Conservation (phyloP, 2,329 filamentous ascomycete genomes). For the Colletotrichum neosansevieriae region DNA sequence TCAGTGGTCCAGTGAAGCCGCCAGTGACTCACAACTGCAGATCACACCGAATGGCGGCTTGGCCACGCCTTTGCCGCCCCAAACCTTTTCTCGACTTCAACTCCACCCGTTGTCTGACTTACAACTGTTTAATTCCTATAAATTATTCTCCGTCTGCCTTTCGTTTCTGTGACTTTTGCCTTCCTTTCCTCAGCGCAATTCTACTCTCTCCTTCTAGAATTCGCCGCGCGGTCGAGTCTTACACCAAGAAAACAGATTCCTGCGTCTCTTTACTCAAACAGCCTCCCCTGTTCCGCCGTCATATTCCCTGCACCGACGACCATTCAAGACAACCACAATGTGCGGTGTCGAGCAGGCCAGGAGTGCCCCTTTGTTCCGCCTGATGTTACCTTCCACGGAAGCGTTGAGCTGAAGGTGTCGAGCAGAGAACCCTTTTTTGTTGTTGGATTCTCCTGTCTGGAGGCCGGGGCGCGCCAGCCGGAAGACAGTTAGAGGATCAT, state of each 20-base stretch:
- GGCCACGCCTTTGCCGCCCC: slow-evolving; percentile 30
- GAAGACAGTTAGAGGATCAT: slow-evolving; percentile 26
- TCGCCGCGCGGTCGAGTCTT: slow-evolving; percentile 39
- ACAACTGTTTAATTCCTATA: slow-evolving; percentile 29
- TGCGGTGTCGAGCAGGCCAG: slow-evolving; percentile 31
- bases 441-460: slow-evolving; percentile 26
- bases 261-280: slow-evolving; percentile 31
- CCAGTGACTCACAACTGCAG: slow-evolving; percentile 20
- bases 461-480: slow-evolving; percentile 21
- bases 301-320: slow-evolving; percentile 9
- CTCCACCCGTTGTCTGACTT: slow-evolving; percentile 14
- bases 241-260: slow-evolving; percentile 30
- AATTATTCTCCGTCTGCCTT: slow-evolving; percentile 26
- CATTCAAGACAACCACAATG: slow-evolving; percentile 9
- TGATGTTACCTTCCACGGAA: slow-evolving; percentile 20
- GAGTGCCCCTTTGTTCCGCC: slow-evolving; percentile 40
- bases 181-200: slow-evolving; percentile 39
- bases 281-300: slow-evolving; percentile 38
- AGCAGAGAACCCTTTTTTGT: neutral
- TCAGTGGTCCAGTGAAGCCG: slow-evolving; percentile 17
- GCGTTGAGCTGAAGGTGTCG: slow-evolving; percentile 26
- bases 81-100: slow-evolving; percentile 41
- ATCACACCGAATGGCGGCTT: slow-evolving; percentile 34
- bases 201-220: slow-evolving; percentile 38
- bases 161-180: neutral